Base-by-base conservation (phyloP, 2,329 filamentous ascomycete species). In the Zymoseptoria pseudotritici region DNA sequence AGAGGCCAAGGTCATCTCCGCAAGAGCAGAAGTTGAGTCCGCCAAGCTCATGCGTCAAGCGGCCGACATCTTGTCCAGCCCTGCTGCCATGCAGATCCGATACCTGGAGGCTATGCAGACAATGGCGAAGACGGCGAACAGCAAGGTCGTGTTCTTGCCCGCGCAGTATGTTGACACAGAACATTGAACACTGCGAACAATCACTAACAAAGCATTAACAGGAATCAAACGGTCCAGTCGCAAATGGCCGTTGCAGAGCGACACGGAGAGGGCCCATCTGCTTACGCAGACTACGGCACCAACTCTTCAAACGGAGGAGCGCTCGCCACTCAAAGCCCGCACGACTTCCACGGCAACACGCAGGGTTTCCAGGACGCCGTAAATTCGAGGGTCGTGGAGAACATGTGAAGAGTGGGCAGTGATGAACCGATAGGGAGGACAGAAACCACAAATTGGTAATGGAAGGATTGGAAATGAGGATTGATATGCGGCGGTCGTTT, bases 51-150 rank as follows among this genome's bases (percentile, higher is more conserved):
- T 90, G 89, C 84, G 81, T 56, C 77, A 94, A 78, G 93, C 94
- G 46, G 94, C 94, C 74, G 93, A 99, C 73, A 97, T 97, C 68
- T 77, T 99, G 55, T 90, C 86, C 64, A 91, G 86, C 17, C 93
- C 93, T 0, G 94, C 94, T 2, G 94, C 94, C 68, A 99, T 99
- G 94, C 92, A 97, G 79, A 96, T 96, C 79, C 83, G 92, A 66
- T 97, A 97, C 76, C 88, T 99, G 67, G 94, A 99, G 79, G 92
- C 94, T 3, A 97, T 97, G 93, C 94, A 97, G 75, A 85, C 90
- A 50, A 99, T 99, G 93, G 94, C 94, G 69, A 97, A 97, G 83
- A 85, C 85, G 0, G 90, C 91, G 54, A 95, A 91, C 77, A 84
- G 82, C 76, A 95, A 95, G 78, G 88, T 94, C 70, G 92, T 93